Percentiles rank a stretch among this genome's conserved stretches.
These are phyloP conservation scores for Chenopodium berlandieri DNA, from an alignment of 148 eudicot genomes.

Conservation along the genomic window DNA sequence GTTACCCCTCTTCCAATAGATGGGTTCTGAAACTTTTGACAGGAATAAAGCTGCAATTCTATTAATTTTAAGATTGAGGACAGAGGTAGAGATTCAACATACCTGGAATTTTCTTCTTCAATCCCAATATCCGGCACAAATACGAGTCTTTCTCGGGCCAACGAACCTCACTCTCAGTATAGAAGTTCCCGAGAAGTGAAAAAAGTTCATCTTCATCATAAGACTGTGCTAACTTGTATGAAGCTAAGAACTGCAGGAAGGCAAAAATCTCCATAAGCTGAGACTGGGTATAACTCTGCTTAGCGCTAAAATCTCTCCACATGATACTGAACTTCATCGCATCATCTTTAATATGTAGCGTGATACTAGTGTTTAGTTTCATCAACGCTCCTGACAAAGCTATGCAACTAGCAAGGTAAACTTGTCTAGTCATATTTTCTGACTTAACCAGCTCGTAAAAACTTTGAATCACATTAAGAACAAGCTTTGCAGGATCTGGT, in stretches of 20 bases:
- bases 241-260: neutral
- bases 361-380: constrained; percentile 11
- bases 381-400: constrained; percentile 16
- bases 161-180: neutral
- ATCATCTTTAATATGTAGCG: neutral
- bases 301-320: neutral
- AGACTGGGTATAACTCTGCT: neutral
- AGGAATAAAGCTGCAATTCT: neutral
- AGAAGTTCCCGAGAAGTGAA: constrained; percentile 1
- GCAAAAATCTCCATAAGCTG: neutral
- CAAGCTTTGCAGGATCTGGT: constrained; percentile 35
- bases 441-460: constrained; percentile 11
- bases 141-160: neutral
- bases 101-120: constrained; percentile 12
- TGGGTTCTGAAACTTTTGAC: no score
- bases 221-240: neutral
- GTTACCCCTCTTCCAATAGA: no score
- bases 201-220: constrained; percentile 8
- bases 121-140: neutral
- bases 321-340: neutral
- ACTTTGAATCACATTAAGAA: constrained; percentile 32
- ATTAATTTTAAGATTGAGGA: neutral
- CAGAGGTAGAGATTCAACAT: neutral
- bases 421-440: neutral
- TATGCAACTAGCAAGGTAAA: neutral